Evolutionary conservation across 2,329 filamentous ascomycete species (phyloP), one percentile per base, ranked within the genome.

Genomic region (Arthrocladium fulminans): DNA sequence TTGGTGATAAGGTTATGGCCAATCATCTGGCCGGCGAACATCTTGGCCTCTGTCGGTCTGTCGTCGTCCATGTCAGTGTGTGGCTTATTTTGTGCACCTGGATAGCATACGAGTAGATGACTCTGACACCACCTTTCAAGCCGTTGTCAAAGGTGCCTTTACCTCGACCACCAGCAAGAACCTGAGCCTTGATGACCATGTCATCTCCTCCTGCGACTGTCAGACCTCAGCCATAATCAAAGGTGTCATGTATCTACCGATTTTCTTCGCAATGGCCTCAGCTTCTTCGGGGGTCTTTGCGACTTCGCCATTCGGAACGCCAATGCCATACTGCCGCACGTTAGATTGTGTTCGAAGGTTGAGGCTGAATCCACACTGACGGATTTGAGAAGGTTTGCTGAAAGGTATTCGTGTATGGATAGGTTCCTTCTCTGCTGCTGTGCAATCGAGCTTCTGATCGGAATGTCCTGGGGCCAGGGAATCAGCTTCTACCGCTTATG

Each of bases 131-230:
- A 64, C 92, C 92, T 79, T 98, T 98, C 68, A 98, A 83, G 63
- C 92, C 92, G 72, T 96, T 97, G 75, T 95, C 88, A 67, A 98
- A 98, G 61, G 82, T 84, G 61, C 92, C 92, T 79, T 98, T 98
- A 73, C 92, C 92, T 76, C 92, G 86, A 58, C 92, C 92, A 73
- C 92, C 92, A 55, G 92, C 92, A 55, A 98, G 85, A 53, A 98
- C 92, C 76, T 98, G 92, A 54, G 92, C 92, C 81, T 98, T 98
- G 80, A 98, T 97, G 61, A 98, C 92, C 81, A 96, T 90, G 70
- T 98, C 92, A 67, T 94, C 90, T 62, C 79, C 79, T 59, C 79
- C 84, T 75, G 61, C 50, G 54, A 12, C 30, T 30, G 34, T 53
- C 41, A 54, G 47, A 34, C 22, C 37, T 39, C 20, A 43, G 45